Percentiles rank a stretch among this genome's conserved stretches.
Conservation (phyloP, 257 asterid species). For the Solanum infundibuliforme region DNA sequence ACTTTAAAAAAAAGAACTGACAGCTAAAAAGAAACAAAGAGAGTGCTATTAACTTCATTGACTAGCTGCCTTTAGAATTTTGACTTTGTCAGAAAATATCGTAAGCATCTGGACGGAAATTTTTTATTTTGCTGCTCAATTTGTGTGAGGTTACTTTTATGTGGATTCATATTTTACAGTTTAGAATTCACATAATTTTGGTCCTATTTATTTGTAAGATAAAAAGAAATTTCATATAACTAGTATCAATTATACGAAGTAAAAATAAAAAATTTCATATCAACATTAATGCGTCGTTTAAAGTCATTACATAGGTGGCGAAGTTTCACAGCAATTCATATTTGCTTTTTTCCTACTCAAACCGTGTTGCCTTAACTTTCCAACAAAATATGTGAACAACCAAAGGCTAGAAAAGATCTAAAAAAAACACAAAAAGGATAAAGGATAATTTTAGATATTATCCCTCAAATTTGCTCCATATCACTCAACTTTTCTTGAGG, state of each 20-base stretch:
- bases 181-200: not conserved
- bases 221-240: not conserved
- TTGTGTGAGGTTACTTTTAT: not conserved
- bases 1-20: too few relatives aligned
- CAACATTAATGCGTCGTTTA: not conserved
- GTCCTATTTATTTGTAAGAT: not conserved
- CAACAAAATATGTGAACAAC: too few relatives aligned
- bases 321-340: too few relatives aligned
- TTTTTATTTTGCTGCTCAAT: not conserved
- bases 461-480: too few relatives aligned
- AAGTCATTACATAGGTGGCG: not conserved
- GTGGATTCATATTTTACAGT: not conserved
- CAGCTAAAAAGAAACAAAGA: too few relatives aligned
- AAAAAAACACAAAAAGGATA: too few relatives aligned
- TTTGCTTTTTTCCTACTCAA: too few relatives aligned
- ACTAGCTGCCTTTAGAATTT: not conserved
- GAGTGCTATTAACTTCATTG: too few relatives aligned
- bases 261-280: not conserved
- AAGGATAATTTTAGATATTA: too few relatives aligned
- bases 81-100: not conserved
- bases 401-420: too few relatives aligned
- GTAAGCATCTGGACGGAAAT: not conserved
- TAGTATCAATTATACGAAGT: not conserved
- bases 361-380: too few relatives aligned
- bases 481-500: too few relatives aligned